A percentile compares a stretch with the other conserved stretches of the same genome.
phyloP scores from a whole-genome alignment of 1,284 basidiomycete genomes.

The Inonotus obliquus region DNA sequence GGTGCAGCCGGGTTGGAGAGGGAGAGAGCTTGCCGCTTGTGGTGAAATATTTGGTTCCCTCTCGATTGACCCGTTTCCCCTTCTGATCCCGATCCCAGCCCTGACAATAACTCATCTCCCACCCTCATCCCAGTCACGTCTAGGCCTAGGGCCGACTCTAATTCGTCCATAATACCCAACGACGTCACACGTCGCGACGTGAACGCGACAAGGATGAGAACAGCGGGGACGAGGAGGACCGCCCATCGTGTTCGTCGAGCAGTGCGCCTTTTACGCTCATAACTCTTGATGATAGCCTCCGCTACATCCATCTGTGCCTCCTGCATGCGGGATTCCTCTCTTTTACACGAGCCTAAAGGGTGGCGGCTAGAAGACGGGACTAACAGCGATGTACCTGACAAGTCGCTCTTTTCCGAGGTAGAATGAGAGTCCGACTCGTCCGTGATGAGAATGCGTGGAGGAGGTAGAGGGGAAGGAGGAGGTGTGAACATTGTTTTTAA shows the following conservation, averaged over 20 bases:
- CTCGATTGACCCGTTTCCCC: background rate
- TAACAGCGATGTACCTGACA: background rate
- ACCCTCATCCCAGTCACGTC: background rate
- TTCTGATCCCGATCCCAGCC: background rate
- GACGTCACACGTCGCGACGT: slow-evolving; percentile 40
- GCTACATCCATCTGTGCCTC: slow-evolving; percentile 15
- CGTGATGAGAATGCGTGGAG: slow-evolving; percentile 18
- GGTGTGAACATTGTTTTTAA: slow-evolving; percentile 22
- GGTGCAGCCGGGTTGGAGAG: slow-evolving; percentile 19
- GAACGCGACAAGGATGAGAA: slow-evolving; percentile 48
- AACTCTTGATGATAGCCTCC: slow-evolving; percentile 16
- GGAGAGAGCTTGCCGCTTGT: slow-evolving; percentile 10
- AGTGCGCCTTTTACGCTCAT: slow-evolving; percentile 35
- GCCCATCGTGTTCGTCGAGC: slow-evolving; percentile 44
- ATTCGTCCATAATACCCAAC: slow-evolving; percentile 22
- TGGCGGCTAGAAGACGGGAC: background rate
- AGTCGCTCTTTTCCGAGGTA: background rate
- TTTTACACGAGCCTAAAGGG: slow-evolving; percentile 7
- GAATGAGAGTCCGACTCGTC: slow-evolving; percentile 13
- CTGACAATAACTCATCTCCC: slow-evolving; percentile 15
- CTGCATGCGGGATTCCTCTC: slow-evolving; percentile 26
- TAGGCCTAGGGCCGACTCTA: slow-evolving; percentile 22
- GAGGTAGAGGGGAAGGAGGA: slow-evolving; percentile 21
- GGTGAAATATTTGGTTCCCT: background rate
- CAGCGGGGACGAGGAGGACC: slow-evolving; percentile 48